Percentiles rank a stretch among this genome's conserved stretches.
phyloP scores from a whole-genome alignment of 192 early-diverging fungal genomes.

The Geranomyces michiganensis region DNA sequence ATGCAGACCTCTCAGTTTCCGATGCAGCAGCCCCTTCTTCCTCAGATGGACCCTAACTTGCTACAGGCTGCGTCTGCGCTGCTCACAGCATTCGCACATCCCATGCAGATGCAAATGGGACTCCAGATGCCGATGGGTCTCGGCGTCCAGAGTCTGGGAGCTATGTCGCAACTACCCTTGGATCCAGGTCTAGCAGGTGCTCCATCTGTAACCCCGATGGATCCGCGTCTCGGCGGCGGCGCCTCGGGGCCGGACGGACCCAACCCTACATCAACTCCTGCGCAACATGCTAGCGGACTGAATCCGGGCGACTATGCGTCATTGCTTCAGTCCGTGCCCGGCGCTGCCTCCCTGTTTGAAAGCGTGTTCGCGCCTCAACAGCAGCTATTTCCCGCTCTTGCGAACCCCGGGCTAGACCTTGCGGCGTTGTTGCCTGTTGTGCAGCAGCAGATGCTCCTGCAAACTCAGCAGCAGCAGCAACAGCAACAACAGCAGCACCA shows the following conservation, averaged over 20 bases:
- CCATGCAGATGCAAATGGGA: conserved; percentile 1
- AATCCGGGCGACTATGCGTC: neutral
- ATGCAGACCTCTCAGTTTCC: neutral
- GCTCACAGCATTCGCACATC: neutral
- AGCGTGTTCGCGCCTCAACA: conserved; percentile 3
- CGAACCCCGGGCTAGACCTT: too few relatives aligned
- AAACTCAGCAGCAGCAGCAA: neutral
- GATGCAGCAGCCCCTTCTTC: neutral
- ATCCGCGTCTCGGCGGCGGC: neutral
- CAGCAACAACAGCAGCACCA: neutral
- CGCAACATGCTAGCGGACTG: too few relatives aligned
- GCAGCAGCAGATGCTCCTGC: conserved; percentile 11
- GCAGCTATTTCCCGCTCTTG: neutral
- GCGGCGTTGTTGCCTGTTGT: too few relatives aligned
- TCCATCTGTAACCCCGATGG: neutral
- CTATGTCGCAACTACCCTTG: too few relatives aligned
- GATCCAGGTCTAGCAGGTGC: neutral
- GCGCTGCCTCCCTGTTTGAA: conserved; percentile 1
- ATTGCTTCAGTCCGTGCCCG: conserved; percentile 11
- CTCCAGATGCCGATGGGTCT: neutral
- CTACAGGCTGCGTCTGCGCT: conserved; percentile 17
- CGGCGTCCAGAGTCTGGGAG: neutral
- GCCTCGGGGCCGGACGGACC: neutral
- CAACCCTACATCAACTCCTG: neutral
- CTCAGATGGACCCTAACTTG: conserved; percentile 1